These are phyloP conservation scores for Bifiguratus adelaidae DNA, from an alignment of 192 early-diverging fungal genomes.

Conservation along the genomic window DNA sequence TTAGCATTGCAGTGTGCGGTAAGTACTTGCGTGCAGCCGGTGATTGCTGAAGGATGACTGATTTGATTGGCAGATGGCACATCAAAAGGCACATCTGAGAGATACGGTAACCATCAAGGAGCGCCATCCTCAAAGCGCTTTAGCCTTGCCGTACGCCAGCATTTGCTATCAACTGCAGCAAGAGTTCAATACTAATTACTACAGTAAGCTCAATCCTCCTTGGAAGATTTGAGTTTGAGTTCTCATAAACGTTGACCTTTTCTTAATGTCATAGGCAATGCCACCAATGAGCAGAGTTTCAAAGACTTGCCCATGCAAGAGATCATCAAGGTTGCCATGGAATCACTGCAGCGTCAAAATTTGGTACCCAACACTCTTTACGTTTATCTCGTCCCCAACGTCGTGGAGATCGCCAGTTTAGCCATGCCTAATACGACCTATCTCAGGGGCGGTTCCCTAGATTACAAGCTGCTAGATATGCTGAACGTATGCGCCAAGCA, in stretches of 20 bases:
- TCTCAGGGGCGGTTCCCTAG: conserved; percentile 50
- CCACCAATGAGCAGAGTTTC: conserved; percentile 21
- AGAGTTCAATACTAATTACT: conserved; percentile 33
- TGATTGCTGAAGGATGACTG: neutral
- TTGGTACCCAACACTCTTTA: conserved; percentile 40
- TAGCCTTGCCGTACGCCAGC: conserved; percentile 47
- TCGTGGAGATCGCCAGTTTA: conserved; percentile 26
- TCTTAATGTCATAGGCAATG: conserved; percentile 2
- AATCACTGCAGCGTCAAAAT: conserved; percentile 32
- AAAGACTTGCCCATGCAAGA: conserved; percentile 34
- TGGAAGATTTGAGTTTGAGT: neutral
- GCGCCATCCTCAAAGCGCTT: conserved; percentile 53
- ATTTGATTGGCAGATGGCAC: conserved; percentile 27
- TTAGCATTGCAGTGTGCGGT: conserved; percentile 60
- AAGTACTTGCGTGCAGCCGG: neutral
- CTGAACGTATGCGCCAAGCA: conserved; percentile 58
- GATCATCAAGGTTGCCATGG: conserved; percentile 39
- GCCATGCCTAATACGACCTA: conserved; percentile 33
- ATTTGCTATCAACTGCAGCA: conserved; percentile 40
- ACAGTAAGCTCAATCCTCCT: conserved; percentile 22
- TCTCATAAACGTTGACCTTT: neutral
- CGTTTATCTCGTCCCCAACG: conserved; percentile 37
- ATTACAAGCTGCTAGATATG: conserved; percentile 56
- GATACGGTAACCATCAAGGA: conserved; percentile 60
- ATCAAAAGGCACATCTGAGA: conserved; percentile 47